These are phyloP conservation scores for Ormosia semicastrata DNA, from an alignment of 306 rosid species.

Conservation along the genomic window DNA sequence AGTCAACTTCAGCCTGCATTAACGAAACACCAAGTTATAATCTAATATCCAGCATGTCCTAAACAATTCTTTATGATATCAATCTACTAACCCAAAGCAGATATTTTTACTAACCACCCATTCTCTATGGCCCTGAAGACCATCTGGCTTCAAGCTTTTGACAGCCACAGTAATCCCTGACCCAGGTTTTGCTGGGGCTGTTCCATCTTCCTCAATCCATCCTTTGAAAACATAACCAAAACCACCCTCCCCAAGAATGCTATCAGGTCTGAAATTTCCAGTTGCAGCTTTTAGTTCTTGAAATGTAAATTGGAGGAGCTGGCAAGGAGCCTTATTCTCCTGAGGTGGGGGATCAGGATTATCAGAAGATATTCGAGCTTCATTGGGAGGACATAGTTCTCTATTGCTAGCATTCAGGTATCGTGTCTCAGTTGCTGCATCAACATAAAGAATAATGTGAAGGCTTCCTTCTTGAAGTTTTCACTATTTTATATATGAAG, in stretches of 20 bases:
- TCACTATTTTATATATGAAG: constrained; percentile 14
- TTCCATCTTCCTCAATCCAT: constrained; percentile 97
- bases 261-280: constrained; percentile 96
- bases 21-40: constrained; percentile 31
- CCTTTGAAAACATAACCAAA: constrained; percentile 96
- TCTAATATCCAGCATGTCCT: constrained; percentile 30
- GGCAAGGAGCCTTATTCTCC: constrained; percentile 59
- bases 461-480: constrained; percentile 17
- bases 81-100: constrained; percentile 75
- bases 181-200: constrained; percentile 95
- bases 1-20: constrained; percentile 94
- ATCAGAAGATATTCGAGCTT: constrained; percentile 70
- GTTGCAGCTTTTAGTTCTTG: constrained; percentile 94
- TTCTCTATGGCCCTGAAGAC: constrained; percentile 99
- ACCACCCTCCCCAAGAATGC: constrained; percentile 98
- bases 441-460: constrained; percentile 28
- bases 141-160: constrained; percentile 93
- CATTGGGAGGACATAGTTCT: constrained; percentile 72
- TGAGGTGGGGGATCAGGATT: constrained; percentile 56
- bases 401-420: constrained; percentile 93
- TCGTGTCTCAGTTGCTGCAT: constrained; percentile 89
- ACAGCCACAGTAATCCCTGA: constrained; percentile 93
- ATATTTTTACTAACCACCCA: constrained; percentile 97
- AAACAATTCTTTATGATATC: constrained; percentile 37
- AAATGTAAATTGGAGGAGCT: constrained; percentile 74